Evolutionary conservation across 1,284 basidiomycete species (phyloP), one percentile per base, ranked within the genome.

Genomic region (Stygiomarasmius scandens): DNA sequence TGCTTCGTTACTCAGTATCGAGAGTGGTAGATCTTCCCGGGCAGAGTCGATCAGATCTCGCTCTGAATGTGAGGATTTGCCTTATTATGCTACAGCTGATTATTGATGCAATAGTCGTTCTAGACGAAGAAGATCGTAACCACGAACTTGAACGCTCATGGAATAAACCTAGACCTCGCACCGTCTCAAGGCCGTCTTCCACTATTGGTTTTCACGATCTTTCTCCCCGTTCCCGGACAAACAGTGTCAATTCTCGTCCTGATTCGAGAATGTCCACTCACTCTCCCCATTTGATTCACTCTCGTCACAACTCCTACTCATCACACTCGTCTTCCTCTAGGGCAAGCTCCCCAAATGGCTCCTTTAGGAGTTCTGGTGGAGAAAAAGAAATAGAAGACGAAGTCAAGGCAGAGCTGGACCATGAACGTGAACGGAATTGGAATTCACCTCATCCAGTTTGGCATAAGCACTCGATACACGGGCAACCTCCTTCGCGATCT

Each of bases 361-460:
- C 79, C 25, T 49, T 68, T 6, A 66, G 62, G 23, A 75, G 72
- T 60, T 65, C 53, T 11, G 70, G 74, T 24, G 70, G 65, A 49
- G 69, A 71, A 46, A 72, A 75, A n/a, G 71, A 58, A 12, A 66
- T 70, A 2, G 61, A 69, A 22, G 45, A 52, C 29, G 76, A 74
- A 52, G 64, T 75, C 36, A 66, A 68, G 57, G 67, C 67, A 4
- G 82, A 78, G 59, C 58, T 74, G 8, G 57, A 68, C 16, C 78
- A 83, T 52, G 65, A 77, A 63, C 67, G 72, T 41, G 74, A 75
- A 64, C 66, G 82, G 41, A 86, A 86, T 65, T 86, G 85, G 85
- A 84, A 82, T 66, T 77, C 83, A 3, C 80, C 78, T 14, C 77
- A 74, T 43, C 84, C 82, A 12, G 76, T 76, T 54, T 86, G 85